Conservation (phyloP, 2,329 filamentous ascomycete genomes). For the Trichoderma breve region DNA sequence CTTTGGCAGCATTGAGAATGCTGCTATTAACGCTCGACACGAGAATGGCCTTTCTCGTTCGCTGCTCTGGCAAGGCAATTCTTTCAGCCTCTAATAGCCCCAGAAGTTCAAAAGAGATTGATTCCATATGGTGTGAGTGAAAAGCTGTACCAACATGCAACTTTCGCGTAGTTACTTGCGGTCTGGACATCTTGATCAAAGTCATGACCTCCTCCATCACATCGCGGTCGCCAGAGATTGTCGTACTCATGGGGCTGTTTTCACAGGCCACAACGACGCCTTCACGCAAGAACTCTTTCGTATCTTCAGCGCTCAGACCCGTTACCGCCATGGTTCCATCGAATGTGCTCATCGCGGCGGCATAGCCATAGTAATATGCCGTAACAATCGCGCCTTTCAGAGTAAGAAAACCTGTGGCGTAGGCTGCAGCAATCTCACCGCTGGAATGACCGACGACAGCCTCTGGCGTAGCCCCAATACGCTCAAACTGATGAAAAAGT, state of each 20-base stretch:
- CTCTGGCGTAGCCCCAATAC: slow-evolving; percentile 27
- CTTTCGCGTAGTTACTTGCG: slow-evolving; percentile 22
- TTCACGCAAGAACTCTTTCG: not conserved
- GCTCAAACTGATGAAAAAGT: slow-evolving; percentile 34
- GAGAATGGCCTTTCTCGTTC: not conserved
- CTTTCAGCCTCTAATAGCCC: not conserved
- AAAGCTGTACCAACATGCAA: slow-evolving; percentile 25
- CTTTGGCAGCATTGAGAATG: not conserved
- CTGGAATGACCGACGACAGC: slow-evolving; percentile 37
- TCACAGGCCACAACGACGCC: slow-evolving; percentile 32
- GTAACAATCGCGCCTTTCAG: slow-evolving; percentile 29
- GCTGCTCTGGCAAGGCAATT: not conserved
- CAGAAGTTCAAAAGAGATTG: slow-evolving; percentile 19
- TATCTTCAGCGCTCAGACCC: slow-evolving; percentile 23
- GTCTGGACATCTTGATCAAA: slow-evolving; percentile 5
- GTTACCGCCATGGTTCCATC: slow-evolving; percentile 33
- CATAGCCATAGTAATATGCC: slow-evolving; percentile 33
- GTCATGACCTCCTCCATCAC: slow-evolving; percentile 27
- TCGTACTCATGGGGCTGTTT: slow-evolving; percentile 35
- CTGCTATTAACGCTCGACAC: not conserved
- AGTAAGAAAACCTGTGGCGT: slow-evolving; percentile 22
- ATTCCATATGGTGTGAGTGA: slow-evolving; percentile 34
- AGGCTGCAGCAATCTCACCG: slow-evolving; percentile 40
- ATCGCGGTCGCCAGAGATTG: slow-evolving; percentile 32
- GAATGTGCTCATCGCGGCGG: slow-evolving; percentile 11